Conservation (phyloP, 2,329 filamentous ascomycete genomes). For the Colletotrichum sp. region DNA sequence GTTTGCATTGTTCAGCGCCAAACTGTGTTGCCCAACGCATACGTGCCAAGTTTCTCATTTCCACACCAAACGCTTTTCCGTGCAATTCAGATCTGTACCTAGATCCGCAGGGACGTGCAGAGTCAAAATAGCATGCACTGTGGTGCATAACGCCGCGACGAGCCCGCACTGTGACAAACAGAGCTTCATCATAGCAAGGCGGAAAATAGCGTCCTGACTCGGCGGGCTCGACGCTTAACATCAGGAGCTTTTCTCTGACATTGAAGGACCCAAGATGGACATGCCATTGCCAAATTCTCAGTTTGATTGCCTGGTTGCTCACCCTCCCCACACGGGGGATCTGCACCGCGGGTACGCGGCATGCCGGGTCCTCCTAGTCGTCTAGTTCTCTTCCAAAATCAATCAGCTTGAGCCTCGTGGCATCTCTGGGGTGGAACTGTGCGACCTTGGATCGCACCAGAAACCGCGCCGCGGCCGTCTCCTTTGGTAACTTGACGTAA, state of each 20-base stretch:
- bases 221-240: not conserved
- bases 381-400: constrained; percentile 71
- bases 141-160: not conserved
- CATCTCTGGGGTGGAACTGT: constrained; percentile 69
- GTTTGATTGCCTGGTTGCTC: constrained; percentile 8
- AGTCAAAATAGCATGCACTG: constrained; percentile 9
- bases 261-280: not conserved
- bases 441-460: constrained; percentile 70
- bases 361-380: constrained; percentile 38
- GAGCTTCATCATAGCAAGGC: not conserved
- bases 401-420: constrained; percentile 61
- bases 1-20: not conserved
- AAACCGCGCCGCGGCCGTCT: constrained; percentile 68
- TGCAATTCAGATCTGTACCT: not conserved
- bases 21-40: not conserved
- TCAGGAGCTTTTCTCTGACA: constrained; percentile 19
- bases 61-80: not conserved
- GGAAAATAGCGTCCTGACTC: constrained; percentile 2
- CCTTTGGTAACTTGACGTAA: constrained; percentile 63
- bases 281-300: not conserved
- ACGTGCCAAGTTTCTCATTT: constrained; percentile 3
- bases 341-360: constrained; percentile 13
- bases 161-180: not conserved
- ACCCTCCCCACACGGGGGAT: constrained; percentile 18
- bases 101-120: constrained; percentile 4